A percentile compares a stretch with the other conserved stretches of the same genome.
Conservation (phyloP, 345 rosid species). For the Citrus reticulata region DNA sequence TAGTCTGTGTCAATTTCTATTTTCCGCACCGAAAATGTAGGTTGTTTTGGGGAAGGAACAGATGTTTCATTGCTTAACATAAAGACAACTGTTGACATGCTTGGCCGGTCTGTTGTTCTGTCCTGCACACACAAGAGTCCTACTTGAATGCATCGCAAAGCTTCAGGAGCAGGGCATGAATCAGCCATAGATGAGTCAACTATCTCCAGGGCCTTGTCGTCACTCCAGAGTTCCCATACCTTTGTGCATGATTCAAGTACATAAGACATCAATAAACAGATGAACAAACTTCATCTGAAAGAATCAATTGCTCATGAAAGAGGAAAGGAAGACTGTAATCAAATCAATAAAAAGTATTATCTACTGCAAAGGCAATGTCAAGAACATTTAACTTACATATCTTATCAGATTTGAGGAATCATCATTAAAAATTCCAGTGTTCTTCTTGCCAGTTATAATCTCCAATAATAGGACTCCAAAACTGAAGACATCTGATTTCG, state of each 20-base stretch:
- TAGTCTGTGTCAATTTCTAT: background rate
- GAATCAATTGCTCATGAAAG: no score
- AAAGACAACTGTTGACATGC: slow-evolving; percentile 2
- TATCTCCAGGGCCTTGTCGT: slow-evolving; percentile 2
- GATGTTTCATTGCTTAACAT: slow-evolving; percentile 13
- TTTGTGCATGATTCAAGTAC: background rate
- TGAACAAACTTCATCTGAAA: no score
- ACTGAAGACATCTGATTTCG: background rate
- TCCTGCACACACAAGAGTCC: slow-evolving; percentile 19
- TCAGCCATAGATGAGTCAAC: background rate
- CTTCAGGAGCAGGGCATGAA: background rate
- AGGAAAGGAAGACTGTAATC: background rate
- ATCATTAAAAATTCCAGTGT: background rate
- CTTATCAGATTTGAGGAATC: background rate
- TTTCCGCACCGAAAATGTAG: background rate
- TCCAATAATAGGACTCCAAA: background rate
- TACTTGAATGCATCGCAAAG: slow-evolving; percentile 11
- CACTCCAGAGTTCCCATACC: background rate
- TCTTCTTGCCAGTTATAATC: background rate
- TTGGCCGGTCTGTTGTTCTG: slow-evolving; percentile 9
- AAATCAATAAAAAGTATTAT: no score
- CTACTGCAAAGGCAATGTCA: background rate
- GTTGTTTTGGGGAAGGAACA: slow-evolving; percentile 10
- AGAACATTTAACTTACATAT: background rate
- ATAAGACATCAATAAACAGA: no score